These are phyloP conservation scores for Mycena sanguinolenta DNA, from an alignment of 768 basidiomycete genomes.

Conservation along the genomic window DNA sequence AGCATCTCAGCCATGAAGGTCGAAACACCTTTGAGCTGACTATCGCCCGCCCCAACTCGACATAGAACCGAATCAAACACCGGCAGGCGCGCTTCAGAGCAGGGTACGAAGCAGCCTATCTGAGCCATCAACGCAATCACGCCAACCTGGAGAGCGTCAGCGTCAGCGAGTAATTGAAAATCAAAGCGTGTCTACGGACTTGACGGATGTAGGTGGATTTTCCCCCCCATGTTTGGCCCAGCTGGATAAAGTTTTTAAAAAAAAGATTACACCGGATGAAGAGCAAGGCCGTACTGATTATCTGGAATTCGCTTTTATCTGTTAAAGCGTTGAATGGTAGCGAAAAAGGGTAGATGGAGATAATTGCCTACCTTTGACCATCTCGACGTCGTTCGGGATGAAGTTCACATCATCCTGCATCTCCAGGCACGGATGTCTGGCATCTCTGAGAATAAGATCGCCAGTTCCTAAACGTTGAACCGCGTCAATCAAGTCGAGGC, in stretches of 20 bases:
- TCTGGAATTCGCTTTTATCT: conserved; percentile 93
- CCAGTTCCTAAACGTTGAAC: conserved; percentile 71
- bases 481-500: background rate
- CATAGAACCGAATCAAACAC: conserved; percentile 97
- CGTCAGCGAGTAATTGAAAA: conserved; percentile 10
- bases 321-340: conserved; percentile 3
- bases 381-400: conserved; percentile 95
- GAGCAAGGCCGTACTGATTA: conserved; percentile 76
- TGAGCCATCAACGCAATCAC: conserved; percentile 98
- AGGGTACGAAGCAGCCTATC: conserved; percentile 95
- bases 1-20: conserved; percentile 99
- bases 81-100: conserved; percentile 85
- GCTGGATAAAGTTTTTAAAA: conserved; percentile 56
- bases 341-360: conserved; percentile 9
- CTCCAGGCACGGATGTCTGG: conserved; percentile 96
- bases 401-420: conserved; percentile 96
- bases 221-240: conserved; percentile 99
- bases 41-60: conserved; percentile 97
- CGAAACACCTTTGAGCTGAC: conserved; percentile 96
- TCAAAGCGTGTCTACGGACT: conserved; percentile 51
- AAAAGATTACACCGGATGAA: background rate
- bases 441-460: conserved; percentile 83
- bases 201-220: conserved; percentile 97
- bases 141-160: conserved; percentile 66
- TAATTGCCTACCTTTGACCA: conserved; percentile 79